These are phyloP conservation scores for Pseudocercospora crystallina DNA, from an alignment of 2,329 filamentous ascomycete genomes.

Conservation along the genomic window DNA sequence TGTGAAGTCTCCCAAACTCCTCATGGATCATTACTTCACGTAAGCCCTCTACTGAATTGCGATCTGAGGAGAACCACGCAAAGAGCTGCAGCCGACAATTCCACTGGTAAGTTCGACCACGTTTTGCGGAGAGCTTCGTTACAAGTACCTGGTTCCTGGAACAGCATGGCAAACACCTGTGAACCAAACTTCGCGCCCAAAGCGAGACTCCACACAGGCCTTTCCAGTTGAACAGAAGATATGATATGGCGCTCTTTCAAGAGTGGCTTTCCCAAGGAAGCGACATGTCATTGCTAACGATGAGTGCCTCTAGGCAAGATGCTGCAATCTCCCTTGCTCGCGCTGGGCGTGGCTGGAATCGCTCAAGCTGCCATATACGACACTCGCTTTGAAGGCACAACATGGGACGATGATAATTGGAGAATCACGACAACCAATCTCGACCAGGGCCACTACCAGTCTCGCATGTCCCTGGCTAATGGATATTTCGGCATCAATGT, in stretches of 20 bases:
- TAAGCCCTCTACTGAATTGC: background rate
- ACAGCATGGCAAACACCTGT: too few species aligned
- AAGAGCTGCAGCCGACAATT: too few species aligned
- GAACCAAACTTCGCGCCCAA: too few species aligned
- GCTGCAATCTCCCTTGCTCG: background rate
- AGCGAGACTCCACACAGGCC: background rate
- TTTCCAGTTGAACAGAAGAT: background rate
- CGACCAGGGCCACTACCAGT: constrained; percentile 60
- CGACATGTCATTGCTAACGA: background rate
- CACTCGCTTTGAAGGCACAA: constrained; percentile 54
- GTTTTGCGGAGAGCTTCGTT: background rate
- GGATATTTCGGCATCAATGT: constrained; percentile 66
- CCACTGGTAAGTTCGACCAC: background rate
- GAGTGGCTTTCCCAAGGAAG: too few species aligned
- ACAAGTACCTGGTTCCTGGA: too few species aligned
- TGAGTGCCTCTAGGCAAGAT: background rate
- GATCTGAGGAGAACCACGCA: too few species aligned
- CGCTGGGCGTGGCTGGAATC: background rate
- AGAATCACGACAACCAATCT: constrained; percentile 53
- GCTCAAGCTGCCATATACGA: constrained; percentile 39
- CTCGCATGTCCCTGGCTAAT: constrained; percentile 61
- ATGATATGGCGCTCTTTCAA: too few species aligned
- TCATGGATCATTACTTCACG: background rate
- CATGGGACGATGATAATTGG: constrained; percentile 62
- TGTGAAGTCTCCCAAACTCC: background rate